A percentile compares a stretch with the other conserved stretches of the same genome.
phyloP scores from a whole-genome alignment of 2,329 filamentous ascomycete species.

The Fragosphaeria purpurea region DNA sequence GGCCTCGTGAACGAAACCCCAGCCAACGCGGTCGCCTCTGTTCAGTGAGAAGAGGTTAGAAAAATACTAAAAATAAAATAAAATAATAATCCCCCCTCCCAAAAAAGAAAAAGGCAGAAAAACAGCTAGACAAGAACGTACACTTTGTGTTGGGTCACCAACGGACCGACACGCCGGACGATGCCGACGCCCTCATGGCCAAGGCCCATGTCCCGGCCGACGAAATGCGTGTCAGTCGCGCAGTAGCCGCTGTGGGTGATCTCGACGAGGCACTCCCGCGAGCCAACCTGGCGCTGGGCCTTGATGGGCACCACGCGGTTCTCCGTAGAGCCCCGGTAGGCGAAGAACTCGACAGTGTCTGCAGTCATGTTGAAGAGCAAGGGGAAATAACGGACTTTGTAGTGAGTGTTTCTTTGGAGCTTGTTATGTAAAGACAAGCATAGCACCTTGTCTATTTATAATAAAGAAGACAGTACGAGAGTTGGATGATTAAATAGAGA shows the following conservation, averaged over 20 bases:
- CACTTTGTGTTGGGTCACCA: slow-evolving; percentile 27
- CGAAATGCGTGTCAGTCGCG: slow-evolving; percentile 39
- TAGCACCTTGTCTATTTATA: too few relatives aligned
- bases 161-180: slow-evolving; percentile 30
- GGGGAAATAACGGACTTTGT: too few relatives aligned
- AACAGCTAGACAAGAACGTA: background rate
- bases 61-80: background rate
- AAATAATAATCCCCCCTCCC: too few relatives aligned
- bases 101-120: too few relatives aligned
- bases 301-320: slow-evolving; percentile 1
- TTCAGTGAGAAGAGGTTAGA: background rate
- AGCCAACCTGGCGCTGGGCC: background rate
- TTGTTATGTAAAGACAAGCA: too few relatives aligned
- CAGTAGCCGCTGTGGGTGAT: slow-evolving; percentile 60
- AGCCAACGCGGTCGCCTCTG: slow-evolving; percentile 35
- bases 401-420: too few relatives aligned
- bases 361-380: background rate
- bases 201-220: slow-evolving; percentile 27
- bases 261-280: slow-evolving; percentile 49
- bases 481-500: too few relatives aligned
- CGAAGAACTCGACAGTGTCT: background rate
- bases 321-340: slow-evolving; percentile 5
- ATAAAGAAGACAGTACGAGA: too few relatives aligned
- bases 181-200: slow-evolving; percentile 42
- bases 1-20: slow-evolving; percentile 31